Base-by-base conservation (phyloP, 2,329 filamentous ascomycete species). In the Ophiostoma ulmi region DNA sequence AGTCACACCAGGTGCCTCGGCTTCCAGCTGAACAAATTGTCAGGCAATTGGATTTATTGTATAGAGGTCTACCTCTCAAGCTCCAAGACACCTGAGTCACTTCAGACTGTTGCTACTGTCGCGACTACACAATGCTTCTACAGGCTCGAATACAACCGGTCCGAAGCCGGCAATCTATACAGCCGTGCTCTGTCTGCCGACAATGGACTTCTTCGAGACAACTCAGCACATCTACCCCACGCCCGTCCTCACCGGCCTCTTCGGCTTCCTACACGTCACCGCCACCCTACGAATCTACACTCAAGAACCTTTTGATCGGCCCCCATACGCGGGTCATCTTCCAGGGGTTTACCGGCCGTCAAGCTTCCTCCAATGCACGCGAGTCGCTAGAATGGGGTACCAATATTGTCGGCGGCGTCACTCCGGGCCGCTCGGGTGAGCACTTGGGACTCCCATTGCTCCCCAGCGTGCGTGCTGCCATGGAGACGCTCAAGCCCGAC, bases 351-450 rank as follows among this genome's bases (percentile, higher is more conserved):
- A 82, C 80, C 58, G 80, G 80, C 38, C 73, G 76, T 68, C 82
- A 88, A 80, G 90, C 91, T 13, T 94, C 91, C 1, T 86, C 87
- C 74, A 93, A 94, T 79, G 91, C 91, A 41, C 86, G 87, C 78
- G 90, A 93, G 77, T 92, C 90, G 14, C 80, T 94, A 72, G 87
- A 84, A 78, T 94, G 90, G 85, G 91, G 91, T 14, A 94, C 91
- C 55, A 90, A 92, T 52, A 89, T 94, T 72, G 90, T 94, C 0
- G 91, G 91, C 39, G 91, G 91, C 36, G 90, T 93, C 22, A 92
- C 87, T 69, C 91, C 91, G 0, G 88, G 88, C 3, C 70, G 67
- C 58, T 35, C 44, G 1, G 72, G 72, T 52, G 71, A 74, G 67
- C 91, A 94, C 80, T 80, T 94, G 26, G 90, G 89, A 1, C 81